These are phyloP conservation scores for Cryphonectria radicalis DNA, from an alignment of 2,329 filamentous ascomycete genomes.

Conservation along the genomic window DNA sequence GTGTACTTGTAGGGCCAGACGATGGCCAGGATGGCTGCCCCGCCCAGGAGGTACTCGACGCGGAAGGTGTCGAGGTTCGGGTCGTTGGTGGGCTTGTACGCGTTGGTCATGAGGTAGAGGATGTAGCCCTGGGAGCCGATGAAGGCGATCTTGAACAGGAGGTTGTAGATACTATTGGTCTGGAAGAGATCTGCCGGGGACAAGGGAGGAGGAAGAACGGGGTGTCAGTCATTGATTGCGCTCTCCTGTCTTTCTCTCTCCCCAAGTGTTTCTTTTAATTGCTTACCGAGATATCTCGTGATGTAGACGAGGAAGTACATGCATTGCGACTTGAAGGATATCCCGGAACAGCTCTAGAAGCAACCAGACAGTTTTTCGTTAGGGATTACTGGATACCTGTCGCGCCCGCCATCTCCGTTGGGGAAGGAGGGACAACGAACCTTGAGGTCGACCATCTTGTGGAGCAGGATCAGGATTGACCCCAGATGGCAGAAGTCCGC, in stretches of 20 bases:
- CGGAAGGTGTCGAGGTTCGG: slow-evolving; percentile 97
- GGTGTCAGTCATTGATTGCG: not conserved
- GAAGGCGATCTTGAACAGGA: slow-evolving; percentile 94
- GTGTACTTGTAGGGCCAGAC: slow-evolving; percentile 87
- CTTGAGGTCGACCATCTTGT: slow-evolving; percentile 94
- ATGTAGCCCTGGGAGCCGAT: slow-evolving; percentile 89
- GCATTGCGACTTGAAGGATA: slow-evolving; percentile 98
- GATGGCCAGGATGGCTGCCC: slow-evolving; percentile 76
- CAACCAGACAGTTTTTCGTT: slow-evolving; percentile 26
- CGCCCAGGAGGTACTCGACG: slow-evolving; percentile 89
- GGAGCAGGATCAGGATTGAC: slow-evolving; percentile 91
- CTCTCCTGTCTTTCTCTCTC: not conserved
- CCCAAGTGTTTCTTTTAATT: slow-evolving; percentile 7
- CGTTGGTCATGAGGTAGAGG: slow-evolving; percentile 96
- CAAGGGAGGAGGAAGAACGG: not conserved
- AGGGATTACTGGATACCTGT: slow-evolving; percentile 19
- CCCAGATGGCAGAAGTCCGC: slow-evolving; percentile 94
- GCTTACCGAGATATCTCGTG: slow-evolving; percentile 83
- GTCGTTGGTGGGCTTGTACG: slow-evolving; percentile 97
- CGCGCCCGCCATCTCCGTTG: not conserved
- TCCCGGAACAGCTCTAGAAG: slow-evolving; percentile 88
- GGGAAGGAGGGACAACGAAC: slow-evolving; percentile 55
- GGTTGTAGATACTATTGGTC: slow-evolving; percentile 85
- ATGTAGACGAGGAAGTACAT: slow-evolving; percentile 94
- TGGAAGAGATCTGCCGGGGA: slow-evolving; percentile 75